Evolutionary conservation across 2,329 filamentous ascomycete species (phyloP), one percentile per base, ranked within the genome.

Genomic region (Stromatinia cepivora): DNA sequence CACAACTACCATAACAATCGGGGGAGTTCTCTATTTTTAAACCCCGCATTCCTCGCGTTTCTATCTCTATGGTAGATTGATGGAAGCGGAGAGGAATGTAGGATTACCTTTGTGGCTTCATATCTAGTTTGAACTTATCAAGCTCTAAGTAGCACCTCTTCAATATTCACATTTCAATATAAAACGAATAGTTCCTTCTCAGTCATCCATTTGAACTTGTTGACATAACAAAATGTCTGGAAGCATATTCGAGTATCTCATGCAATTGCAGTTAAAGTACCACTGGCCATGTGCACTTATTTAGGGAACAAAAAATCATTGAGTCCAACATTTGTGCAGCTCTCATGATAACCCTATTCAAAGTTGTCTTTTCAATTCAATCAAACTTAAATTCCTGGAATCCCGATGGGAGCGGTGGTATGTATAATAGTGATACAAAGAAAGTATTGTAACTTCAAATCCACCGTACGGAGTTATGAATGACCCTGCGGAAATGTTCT

Each of bases 21-120:
- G 11, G 42, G 5, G 9, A 4, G 15, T 25, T 45, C 4, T 17
- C 50, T 28, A 8, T 66, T 36, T 39, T 54, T 58, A 25, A 39
- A 34, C 42, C 64, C 64, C 53, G 28, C 64, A 67, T 67, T 67
- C 64, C 64, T 67, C 64, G 9, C 6, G 4, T 25, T 48, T 22
- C 17, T 22, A 36, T 17, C 13, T 4, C 22, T 22, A 28, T 39
- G 5, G 17, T 15, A 9, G 17, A 42, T 25, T 52, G n/a, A 50
- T 65, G 34, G n/a, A 39, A n/a, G 15, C 46, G 22, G 22, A 28
- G 17, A 54, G 62, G 48, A 65, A 65, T 56, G 62, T 42, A n/a
- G n/a, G n/a, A n/a, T n/a, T n/a, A 48, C 61, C 62, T 39, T 52
- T 54, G 56, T 58, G 56, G 34, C 56, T 42, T 25, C 34, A 42